Percentiles rank a stretch among this genome's conserved stretches.
Conservation (phyloP, 2,329 filamentous ascomycete genomes). For the Myriosclerotinia duriaeana region DNA sequence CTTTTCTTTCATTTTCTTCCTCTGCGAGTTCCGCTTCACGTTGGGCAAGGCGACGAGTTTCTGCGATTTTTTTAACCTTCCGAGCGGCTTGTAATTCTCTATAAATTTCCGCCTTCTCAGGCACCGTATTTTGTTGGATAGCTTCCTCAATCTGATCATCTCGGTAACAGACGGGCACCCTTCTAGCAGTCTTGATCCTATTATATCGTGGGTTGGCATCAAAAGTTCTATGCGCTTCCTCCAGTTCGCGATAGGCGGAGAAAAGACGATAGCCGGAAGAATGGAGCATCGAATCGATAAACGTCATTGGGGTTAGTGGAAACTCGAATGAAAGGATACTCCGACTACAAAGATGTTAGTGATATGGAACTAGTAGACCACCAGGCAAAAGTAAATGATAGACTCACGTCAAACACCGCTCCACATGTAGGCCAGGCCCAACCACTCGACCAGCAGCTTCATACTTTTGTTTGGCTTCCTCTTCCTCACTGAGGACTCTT, state of each 20-base stretch:
- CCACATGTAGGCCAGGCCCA: slow-evolving; percentile 16
- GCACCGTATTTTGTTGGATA: not conserved
- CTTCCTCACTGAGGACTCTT: slow-evolving; percentile 41
- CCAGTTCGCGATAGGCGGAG: slow-evolving; percentile 38
- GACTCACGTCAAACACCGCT: slow-evolving; percentile 25
- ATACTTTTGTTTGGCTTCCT: slow-evolving; percentile 42
- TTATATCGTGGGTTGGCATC: slow-evolving; percentile 35
- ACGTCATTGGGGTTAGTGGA: slow-evolving; percentile 41
- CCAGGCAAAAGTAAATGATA: not conserved
- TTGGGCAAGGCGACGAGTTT: slow-evolving; percentile 44
- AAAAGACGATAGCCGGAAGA: slow-evolving; percentile 40
- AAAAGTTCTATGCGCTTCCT: slow-evolving; percentile 43
- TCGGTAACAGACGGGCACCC: slow-evolving; percentile 27
- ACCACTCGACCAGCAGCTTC: slow-evolving; percentile 36
- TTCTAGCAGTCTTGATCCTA: slow-evolving; percentile 38
- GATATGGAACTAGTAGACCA: slow-evolving; percentile 25
- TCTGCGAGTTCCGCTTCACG: slow-evolving; percentile 45
- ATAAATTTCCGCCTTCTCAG: slow-evolving; percentile 28
- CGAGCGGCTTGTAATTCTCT: slow-evolving; percentile 47
- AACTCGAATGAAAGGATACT: slow-evolving; percentile 41
- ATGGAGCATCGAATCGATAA: slow-evolving; percentile 42
- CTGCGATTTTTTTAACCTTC: slow-evolving; percentile 36
- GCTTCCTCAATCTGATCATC: slow-evolving; percentile 22
- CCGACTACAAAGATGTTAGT: slow-evolving; percentile 30
- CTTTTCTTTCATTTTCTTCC: slow-evolving; percentile 45